Evolutionary conservation across 2,329 filamentous ascomycete species (phyloP), one percentile per base, ranked within the genome.

Genomic region (Talaromyces sp.): DNA sequence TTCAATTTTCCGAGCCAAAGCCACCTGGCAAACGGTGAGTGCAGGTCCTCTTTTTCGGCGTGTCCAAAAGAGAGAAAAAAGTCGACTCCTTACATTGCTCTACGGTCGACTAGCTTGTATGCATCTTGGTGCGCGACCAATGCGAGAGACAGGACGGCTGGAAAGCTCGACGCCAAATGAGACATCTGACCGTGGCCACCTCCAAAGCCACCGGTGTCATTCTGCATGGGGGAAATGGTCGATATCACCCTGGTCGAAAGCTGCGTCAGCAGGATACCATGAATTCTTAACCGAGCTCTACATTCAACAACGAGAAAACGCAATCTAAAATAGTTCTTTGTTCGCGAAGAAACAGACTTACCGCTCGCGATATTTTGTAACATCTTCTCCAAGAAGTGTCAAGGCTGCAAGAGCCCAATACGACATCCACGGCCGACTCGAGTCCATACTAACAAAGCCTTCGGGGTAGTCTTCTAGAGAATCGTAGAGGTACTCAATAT

Each of bases 131-230:
- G 91, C 56, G 90, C 91, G 48, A 93, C 89, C 63, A 92, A 84
- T 26, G 88, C 85, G 56, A 99, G 80, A 52, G 89, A 86, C 61
- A 99, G 83, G 21, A 96, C 78, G 46, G 88, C 84, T 54, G 92
- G 92, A 80, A 97, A 99, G 0, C 90, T 91, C 53, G 90, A 88
- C 60, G 94, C 94, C 66, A 94, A 83, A 75, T 99, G 94, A 57
- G 91, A 92, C 65, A 85, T 82, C 72, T 97, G 94, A 29, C 93
- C 92, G 73, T 92, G 89, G n/a, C 94, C 92, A 64, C 93, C 94
- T 57, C 92, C 94, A 73, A 96, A 96, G 2, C 94, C 94, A 56
- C 94, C 94, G 17, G 81, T 81, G 24, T 80, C 74, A 74, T 97
- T 95, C 76, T 97, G 94, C 76, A 93, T 87, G 51, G 90, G 85